Conservation (phyloP, 441 rosid genomes). For the Adansonia rubrostipa region DNA sequence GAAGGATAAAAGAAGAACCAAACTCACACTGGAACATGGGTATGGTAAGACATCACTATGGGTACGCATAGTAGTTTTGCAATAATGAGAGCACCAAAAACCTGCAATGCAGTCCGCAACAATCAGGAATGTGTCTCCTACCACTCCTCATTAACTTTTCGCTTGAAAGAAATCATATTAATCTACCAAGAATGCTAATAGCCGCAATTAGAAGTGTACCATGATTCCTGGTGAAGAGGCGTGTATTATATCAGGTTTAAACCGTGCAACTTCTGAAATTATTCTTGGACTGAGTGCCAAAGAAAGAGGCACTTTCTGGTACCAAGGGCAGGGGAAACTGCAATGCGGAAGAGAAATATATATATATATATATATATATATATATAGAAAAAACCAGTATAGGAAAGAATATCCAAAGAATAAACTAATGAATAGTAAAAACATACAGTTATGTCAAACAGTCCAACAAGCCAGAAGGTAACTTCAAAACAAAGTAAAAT, state of each 20-base stretch:
- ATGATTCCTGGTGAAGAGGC: slow-evolving; percentile 98
- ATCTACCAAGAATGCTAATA: neutral
- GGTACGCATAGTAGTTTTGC: slow-evolving; percentile 88
- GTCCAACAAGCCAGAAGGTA: neutral
- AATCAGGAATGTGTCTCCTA: slow-evolving; percentile 29
- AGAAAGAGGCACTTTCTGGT: slow-evolving; percentile 94
- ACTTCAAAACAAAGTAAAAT: slow-evolving; percentile 5
- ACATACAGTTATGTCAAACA: neutral
- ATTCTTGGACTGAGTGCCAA: slow-evolving; percentile 98
- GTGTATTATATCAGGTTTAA: slow-evolving; percentile 96
- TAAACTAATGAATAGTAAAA: neutral
- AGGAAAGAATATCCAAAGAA: slow-evolving; percentile 15
- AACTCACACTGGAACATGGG: slow-evolving; percentile 91
- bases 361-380: neutral
- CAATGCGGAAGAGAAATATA: slow-evolving; percentile 23
- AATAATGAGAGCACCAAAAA: slow-evolving; percentile 89
- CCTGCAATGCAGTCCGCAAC: slow-evolving; percentile 48
- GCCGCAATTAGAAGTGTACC: slow-evolving; percentile 46
- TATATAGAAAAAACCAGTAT: neutral
- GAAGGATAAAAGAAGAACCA: too few relatives aligned
- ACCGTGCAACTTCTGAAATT: slow-evolving; percentile 92
- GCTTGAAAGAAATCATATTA: slow-evolving; percentile 22
- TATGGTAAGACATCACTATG: slow-evolving; percentile 96
- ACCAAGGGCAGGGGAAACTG: slow-evolving; percentile 96
- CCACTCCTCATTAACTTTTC: neutral